Conservation (phyloP, 179 eudicot genomes). For the Carnegiea gigantea region DNA sequence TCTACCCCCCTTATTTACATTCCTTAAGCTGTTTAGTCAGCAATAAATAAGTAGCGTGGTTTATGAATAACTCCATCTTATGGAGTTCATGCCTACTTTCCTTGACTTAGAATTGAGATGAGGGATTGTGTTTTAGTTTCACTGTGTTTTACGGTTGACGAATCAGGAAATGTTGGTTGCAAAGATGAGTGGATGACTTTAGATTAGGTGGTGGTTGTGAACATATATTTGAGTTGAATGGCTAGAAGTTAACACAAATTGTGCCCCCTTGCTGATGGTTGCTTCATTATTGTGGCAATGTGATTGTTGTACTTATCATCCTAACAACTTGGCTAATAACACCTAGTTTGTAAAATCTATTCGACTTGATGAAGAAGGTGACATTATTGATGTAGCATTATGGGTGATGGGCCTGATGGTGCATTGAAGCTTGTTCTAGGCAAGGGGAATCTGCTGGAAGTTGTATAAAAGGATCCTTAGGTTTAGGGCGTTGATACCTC, state of each 20-base stretch:
- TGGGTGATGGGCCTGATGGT: background rate
- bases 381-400: background rate
- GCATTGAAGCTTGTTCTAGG: background rate
- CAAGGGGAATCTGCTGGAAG: background rate
- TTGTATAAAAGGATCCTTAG: too few relatives aligned
- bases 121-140: background rate
- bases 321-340: background rate
- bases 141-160: background rate
- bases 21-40: background rate
- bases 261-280: background rate
- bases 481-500: too few relatives aligned
- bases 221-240: background rate
- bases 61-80: background rate
- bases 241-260: background rate
- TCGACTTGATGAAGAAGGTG: background rate
- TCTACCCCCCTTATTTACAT: background rate
- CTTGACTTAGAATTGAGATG: background rate
- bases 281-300: background rate
- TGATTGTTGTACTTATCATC: background rate
- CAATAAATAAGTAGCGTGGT: background rate
- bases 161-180: conserved; percentile 8
- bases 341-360: background rate
- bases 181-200: background rate
- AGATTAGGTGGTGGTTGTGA: conserved; percentile 12
- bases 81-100: background rate